These are phyloP conservation scores for Podaxis rugospora DNA, from an alignment of 768 basidiomycete genomes.

Conservation along the genomic window DNA sequence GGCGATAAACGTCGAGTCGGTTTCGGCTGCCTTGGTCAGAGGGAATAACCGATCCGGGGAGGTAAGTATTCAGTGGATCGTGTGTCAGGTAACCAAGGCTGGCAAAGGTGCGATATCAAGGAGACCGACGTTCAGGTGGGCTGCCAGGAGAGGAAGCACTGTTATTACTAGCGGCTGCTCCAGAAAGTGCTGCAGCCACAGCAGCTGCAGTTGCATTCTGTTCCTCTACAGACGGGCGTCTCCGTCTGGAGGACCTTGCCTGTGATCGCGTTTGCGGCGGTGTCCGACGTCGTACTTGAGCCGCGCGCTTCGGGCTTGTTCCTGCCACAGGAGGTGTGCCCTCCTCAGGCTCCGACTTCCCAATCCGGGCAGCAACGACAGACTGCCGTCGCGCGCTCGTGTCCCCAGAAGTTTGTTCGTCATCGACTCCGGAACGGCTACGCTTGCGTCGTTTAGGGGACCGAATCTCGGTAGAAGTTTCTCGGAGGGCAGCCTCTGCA, in stretches of 20 bases:
- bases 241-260: background rate
- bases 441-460: conserved; percentile 1
- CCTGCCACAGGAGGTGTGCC: background rate
- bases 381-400: background rate
- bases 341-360: background rate
- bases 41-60: no score
- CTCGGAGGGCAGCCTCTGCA: background rate
- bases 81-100: background rate
- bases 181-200: conserved; percentile 4
- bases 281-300: background rate
- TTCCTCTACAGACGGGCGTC: background rate
- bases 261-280: background rate
- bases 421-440: background rate
- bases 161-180: background rate
- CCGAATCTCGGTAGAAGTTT: background rate
- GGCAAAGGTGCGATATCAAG: background rate
- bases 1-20: no score
- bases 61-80: no score
- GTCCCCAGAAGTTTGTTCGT: background rate
- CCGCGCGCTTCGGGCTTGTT: background rate
- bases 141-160: background rate
- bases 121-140: background rate
- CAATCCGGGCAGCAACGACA: no score
- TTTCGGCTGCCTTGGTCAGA: no score
- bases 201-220: conserved; percentile 8